Evolutionary conservation across 176 grass and related monocot species (phyloP).

Genomic region (Carex myosuroides): DNA sequence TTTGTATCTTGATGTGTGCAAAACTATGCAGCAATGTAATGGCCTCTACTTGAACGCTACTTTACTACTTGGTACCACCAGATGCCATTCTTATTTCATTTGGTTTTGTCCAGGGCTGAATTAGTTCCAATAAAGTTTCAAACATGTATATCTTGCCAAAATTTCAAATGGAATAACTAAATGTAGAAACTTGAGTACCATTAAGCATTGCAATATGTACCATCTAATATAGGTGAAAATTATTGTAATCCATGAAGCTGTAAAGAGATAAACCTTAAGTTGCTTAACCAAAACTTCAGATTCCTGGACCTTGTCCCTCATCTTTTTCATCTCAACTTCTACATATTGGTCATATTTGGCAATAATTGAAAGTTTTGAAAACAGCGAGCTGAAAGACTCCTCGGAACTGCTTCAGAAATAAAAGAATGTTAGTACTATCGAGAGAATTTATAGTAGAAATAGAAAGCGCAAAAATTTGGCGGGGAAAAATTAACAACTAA

Average conservation of each 20-base stretch:
- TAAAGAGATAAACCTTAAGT: slow-evolving; percentile 54
- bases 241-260: slow-evolving; percentile 2
- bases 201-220: not conserved
- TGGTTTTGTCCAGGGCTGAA: not conserved
- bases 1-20: not conserved
- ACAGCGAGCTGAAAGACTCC: slow-evolving; percentile 1
- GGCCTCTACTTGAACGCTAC: not conserved
- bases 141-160: not conserved
- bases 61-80: not conserved
- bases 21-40: not conserved
- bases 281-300: slow-evolving; percentile 72
- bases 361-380: slow-evolving; percentile 21
- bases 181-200: not conserved
- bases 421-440: not conserved
- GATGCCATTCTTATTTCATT: not conserved
- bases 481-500: too few species aligned
- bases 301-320: slow-evolving; percentile 44
- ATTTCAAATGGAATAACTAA: not conserved
- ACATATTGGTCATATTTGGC: slow-evolving; percentile 25
- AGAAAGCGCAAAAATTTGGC: not conserved
- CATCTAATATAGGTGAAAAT: not conserved
- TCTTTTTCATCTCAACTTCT: slow-evolving; percentile 41
- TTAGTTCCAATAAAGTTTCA: not conserved
- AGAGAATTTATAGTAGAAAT: not conserved
- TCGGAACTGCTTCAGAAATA: slow-evolving; percentile 38